Base-by-base conservation (phyloP, 169 alveolate species). In the Plasmodium vivax region DNA sequence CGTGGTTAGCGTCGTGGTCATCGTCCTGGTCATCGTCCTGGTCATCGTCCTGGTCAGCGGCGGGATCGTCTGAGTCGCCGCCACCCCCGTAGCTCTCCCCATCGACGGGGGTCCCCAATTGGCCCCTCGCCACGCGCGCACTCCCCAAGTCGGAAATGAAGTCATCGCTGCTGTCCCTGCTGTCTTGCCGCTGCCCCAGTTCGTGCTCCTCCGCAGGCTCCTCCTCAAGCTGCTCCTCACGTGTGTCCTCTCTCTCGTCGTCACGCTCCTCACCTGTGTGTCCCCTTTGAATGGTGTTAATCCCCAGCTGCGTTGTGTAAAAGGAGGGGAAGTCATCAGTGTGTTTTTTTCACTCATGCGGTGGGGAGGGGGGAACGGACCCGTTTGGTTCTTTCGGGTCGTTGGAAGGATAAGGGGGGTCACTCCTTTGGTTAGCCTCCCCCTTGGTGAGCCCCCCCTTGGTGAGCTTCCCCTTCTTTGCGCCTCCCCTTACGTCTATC, bases 81-180 rank as follows among this genome's bases (percentile, higher is more conserved):
- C 43, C n/a, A 10, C 77, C 19, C 5, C 16, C 77, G 38, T 68
- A 68, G 9, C 43, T 23, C 3, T 27, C 38, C 77, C 7, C 77
- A 68, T 68, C 34, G 41, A 19, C n/a, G 77, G 77, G 77, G 3
- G 19, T 41, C 7, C 43, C n/a, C 14, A 30, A 34, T 6, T 36
- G 47, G 38, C 85, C 0, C 45, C 36, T 32, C 56, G 16, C 19
- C 38, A 56, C 43, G 16, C 62, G 27, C 27, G 56, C 81, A 34
- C 71, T 51, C 30, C 82, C 93, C n/a, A 74, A 36, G 7, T 87
- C 93, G 14, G 93, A 87, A 36, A 87, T 87, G 14, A 87, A 47
- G 45, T 87, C 80, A 77, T 87, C 93, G 47, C 93, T 87, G 36
- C 93, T 87, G 43, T 87, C 93, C 34, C 93, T 87, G 36, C 93